Evolutionary conservation across 768 basidiomycete species (phyloP).

Genomic region (Suillus subaureus): DNA sequence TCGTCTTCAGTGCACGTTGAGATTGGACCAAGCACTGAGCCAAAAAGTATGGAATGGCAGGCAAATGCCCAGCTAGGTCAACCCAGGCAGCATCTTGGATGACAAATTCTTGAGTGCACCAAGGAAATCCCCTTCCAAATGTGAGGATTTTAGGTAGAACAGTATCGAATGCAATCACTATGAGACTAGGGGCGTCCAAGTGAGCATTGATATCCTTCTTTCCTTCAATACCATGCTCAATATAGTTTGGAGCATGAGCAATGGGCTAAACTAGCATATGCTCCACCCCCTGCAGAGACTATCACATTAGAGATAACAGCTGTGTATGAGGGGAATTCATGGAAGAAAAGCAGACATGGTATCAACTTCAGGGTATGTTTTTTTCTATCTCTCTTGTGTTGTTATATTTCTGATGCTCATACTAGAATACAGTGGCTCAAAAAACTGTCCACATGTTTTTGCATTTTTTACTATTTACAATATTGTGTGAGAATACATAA

Average conservation of each 20-base stretch:
- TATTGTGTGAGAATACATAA: too few relatives aligned
- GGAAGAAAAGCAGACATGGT: neutral
- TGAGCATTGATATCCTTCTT: neutral
- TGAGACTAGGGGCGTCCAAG: neutral
- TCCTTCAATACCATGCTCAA: neutral
- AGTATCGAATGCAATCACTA: neutral
- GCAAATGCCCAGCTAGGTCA: neutral
- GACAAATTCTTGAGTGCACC: neutral
- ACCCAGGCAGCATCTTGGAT: neutral
- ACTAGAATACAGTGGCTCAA: too few relatives aligned
- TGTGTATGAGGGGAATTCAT: neutral
- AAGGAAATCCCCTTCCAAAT: neutral
- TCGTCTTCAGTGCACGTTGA: neutral
- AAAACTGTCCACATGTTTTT: too few relatives aligned
- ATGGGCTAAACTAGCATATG: neutral
- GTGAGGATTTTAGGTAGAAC: neutral
- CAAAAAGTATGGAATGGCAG: neutral
- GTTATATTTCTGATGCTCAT: neutral
- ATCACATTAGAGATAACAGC: neutral
- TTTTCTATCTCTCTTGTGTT: neutral
- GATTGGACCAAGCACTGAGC: neutral
- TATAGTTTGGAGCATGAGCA: neutral
- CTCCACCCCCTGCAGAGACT: neutral
- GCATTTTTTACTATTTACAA: too few relatives aligned
- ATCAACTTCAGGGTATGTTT: neutral